Conservation (phyloP, 164 flowering plant species). For the Umbellularia californica region DNA sequence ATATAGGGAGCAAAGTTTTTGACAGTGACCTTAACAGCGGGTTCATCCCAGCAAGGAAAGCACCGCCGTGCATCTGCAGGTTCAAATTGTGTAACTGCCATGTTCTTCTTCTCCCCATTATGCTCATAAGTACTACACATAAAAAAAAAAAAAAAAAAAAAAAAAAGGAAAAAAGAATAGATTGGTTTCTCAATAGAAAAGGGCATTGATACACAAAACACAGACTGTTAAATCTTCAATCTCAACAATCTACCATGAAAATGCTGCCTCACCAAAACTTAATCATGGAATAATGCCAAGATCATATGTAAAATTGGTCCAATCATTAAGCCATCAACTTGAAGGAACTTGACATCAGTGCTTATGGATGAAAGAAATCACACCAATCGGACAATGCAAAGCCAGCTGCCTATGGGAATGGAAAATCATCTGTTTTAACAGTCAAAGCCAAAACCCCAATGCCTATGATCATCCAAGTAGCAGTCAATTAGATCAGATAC, state of each 20-base stretch:
- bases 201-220: not conserved
- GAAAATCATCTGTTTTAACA: not conserved
- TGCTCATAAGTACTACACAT: slow-evolving; percentile 67
- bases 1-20: too few species aligned
- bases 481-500: too few species aligned
- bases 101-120: slow-evolving; percentile 87
- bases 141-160: not conserved
- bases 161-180: not conserved
- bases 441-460: not conserved
- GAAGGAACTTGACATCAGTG: not conserved
- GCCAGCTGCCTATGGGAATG: not conserved
- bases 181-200: not conserved
- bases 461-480: not conserved
- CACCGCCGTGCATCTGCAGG: slow-evolving; percentile 95
- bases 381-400: not conserved
- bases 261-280: too few species aligned
- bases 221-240: not conserved
- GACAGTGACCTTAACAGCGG: slow-evolving; percentile 72
- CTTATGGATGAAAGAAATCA: not conserved
- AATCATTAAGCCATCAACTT: not conserved
- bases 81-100: slow-evolving; percentile 98
- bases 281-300: too few species aligned
- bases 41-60: slow-evolving; percentile 99
- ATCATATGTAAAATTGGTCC: too few species aligned
- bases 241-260: not conserved